These are phyloP conservation scores for Pythium aquatile DNA, from an alignment of 352 stramenopile genomes.

Conservation along the genomic window DNA sequence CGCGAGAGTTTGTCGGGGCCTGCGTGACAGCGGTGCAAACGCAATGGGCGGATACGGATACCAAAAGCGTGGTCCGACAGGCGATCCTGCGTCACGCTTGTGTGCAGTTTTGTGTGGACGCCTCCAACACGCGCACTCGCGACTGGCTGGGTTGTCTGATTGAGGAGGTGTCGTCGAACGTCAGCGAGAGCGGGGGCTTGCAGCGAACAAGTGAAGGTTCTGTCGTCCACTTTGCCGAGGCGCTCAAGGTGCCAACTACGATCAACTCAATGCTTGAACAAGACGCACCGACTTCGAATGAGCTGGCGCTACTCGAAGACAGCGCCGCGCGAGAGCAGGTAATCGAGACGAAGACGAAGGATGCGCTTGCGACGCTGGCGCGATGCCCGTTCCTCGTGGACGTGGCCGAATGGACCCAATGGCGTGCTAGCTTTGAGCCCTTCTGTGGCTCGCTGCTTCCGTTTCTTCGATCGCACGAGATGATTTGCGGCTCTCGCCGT, in stretches of 20 bases:
- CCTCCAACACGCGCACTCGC: constrained; percentile 2
- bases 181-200: background rate
- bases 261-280: constrained; percentile 9
- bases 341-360: constrained; percentile 35
- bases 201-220: background rate
- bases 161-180: background rate
- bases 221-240: constrained; percentile 17
- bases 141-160: constrained; percentile 7
- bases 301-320: constrained; percentile 18
- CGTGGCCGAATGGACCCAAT: constrained; percentile 34
- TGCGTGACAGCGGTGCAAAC: constrained; percentile 5
- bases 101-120: constrained; percentile 20
- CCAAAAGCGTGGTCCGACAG: background rate
- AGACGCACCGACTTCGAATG: background rate
- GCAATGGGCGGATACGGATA: background rate
- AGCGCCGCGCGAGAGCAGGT: constrained; percentile 35
- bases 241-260: background rate
- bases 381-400: constrained; percentile 65
- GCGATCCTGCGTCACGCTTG: constrained; percentile 9
- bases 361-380: constrained; percentile 46
- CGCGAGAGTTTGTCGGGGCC: constrained; percentile 8
- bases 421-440: constrained; percentile 39
- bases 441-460: constrained; percentile 55
- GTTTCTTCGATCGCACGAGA: constrained; percentile 81
- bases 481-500: constrained; percentile 40